Percentiles rank a stretch among this genome's conserved stretches.
phyloP scores from a whole-genome alignment of 2,329 filamentous ascomycete species.

The Calycina marina region DNA sequence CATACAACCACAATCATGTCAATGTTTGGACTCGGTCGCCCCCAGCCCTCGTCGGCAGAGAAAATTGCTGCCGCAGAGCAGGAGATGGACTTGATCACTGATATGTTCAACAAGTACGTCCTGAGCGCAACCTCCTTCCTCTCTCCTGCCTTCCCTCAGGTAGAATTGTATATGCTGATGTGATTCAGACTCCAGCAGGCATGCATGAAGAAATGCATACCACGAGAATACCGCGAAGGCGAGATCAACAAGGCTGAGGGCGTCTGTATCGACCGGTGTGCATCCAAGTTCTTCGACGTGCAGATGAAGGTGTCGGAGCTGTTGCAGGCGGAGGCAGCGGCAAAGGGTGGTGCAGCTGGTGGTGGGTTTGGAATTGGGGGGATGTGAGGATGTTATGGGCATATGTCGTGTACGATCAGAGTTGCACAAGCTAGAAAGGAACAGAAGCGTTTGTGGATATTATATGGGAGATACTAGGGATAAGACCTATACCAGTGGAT shows the following conservation, averaged over 20 bases:
- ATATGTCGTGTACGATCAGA: no score
- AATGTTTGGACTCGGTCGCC: conserved; percentile 57
- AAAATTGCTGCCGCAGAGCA: conserved; percentile 95
- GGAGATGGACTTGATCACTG: conserved; percentile 93
- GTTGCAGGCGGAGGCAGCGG: conserved; percentile 76
- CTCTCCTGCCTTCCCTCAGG: no score
- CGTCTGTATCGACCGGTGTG: conserved; percentile 94
- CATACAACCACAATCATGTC: conserved; percentile 38
- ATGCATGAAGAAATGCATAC: conserved; percentile 90
- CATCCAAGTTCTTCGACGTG: conserved; percentile 96
- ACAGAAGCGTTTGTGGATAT: no score
- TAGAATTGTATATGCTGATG: background rate
- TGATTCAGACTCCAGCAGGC: conserved; percentile 60
- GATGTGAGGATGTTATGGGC: no score
- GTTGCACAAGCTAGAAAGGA: no score
- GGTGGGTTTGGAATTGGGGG: conserved; percentile 33
- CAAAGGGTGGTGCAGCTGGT: conserved; percentile 42
- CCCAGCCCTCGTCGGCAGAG: conserved; percentile 85
- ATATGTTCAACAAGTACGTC: conserved; percentile 91
- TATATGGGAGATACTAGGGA: no score
- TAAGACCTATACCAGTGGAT: no score
- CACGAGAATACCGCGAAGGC: conserved; percentile 80
- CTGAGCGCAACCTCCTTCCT: no score
- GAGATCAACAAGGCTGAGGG: conserved; percentile 98
- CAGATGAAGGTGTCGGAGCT: conserved; percentile 82